Evolutionary conservation across 768 basidiomycete genomes (phyloP).

Genomic region (Mycena haematopus): DNA sequence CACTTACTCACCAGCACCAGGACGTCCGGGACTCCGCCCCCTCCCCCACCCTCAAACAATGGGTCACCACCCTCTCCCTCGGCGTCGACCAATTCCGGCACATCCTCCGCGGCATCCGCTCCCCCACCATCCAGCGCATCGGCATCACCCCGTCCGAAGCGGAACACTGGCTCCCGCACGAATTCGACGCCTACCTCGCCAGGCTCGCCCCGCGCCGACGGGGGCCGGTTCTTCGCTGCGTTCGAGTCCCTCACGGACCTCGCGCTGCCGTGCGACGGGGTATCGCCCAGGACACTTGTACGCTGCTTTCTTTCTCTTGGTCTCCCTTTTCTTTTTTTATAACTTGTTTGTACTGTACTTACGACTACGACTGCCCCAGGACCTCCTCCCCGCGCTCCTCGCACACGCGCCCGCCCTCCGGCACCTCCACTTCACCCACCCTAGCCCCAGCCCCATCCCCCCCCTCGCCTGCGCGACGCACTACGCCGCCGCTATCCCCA

Average conservation of each 20-base stretch:
- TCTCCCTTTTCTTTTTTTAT: too few species aligned
- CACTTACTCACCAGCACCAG: neutral
- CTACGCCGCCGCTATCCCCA: neutral
- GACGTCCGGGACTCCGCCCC: neutral
- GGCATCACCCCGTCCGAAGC: neutral
- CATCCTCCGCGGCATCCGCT: neutral
- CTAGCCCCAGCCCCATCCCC: too few species aligned
- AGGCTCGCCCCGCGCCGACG: neutral
- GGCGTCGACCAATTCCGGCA: neutral
- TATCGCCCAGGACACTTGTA: neutral
- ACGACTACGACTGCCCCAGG: neutral
- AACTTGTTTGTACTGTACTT: too few species aligned
- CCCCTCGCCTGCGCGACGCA: too few species aligned
- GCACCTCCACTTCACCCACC: neutral
- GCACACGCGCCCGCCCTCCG: neutral
- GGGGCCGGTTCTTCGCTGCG: neutral
- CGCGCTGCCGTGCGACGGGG: neutral
- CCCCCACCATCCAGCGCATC: neutral
- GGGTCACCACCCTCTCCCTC: neutral
- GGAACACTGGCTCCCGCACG: neutral
- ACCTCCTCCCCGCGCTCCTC: neutral
- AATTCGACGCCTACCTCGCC: neutral
- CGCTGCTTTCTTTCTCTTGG: neutral
- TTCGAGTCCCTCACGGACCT: neutral
- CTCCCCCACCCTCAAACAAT: neutral